Base-by-base conservation (phyloP, 164 flowering plant genomes). In the Vitis labrusca region DNA sequence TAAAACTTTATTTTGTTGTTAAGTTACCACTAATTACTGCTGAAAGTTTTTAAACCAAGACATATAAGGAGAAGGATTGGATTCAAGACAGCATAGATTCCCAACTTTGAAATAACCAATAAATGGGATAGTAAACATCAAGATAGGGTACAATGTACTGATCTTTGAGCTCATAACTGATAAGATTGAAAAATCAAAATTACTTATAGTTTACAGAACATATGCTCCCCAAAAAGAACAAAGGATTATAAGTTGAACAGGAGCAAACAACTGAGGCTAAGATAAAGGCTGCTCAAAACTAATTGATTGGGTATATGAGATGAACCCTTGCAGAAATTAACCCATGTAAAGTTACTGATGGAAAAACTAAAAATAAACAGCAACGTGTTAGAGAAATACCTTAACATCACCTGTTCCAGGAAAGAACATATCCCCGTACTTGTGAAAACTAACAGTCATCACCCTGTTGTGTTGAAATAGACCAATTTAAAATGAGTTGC, bases 331-430 rank as follows among this genome's bases (percentile, higher is more conserved):
- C 37, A 56, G 12, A 52, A 54, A 13, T 51, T 53, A 5, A 66
- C 9, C 48, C 27, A 68, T 72, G 66, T 30, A 56, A 68, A 47
- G 11, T 27, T 44, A 63, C 14, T 10, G 16, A 16, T 23, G 54
- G 8, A 59, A 23, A 1, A 66, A 48, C 61, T 16, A 62, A 32
- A 64, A 30, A 5, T 9, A 2, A 48, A 51, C n/a, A 59, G 12
- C 17, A 50, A 53, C 49, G 60, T 11, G 10, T 30, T 17, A 9
- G 59, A 65, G 49, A 63, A 61, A 67, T 66, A 95, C 98, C 99
- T 95, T 95, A 71, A 90, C 91, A 84, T 95, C 98, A 54, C 99
- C 99, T 12, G 99, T 93, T 74, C 98, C 99, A 61, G 99, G 99
- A 85, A 95, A 95, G 85, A 93, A 95, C 84, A 76, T 27, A 80